These are phyloP conservation scores for Strobilomyces dryophilus DNA, from an alignment of 768 basidiomycete genomes.

Conservation along the genomic window DNA sequence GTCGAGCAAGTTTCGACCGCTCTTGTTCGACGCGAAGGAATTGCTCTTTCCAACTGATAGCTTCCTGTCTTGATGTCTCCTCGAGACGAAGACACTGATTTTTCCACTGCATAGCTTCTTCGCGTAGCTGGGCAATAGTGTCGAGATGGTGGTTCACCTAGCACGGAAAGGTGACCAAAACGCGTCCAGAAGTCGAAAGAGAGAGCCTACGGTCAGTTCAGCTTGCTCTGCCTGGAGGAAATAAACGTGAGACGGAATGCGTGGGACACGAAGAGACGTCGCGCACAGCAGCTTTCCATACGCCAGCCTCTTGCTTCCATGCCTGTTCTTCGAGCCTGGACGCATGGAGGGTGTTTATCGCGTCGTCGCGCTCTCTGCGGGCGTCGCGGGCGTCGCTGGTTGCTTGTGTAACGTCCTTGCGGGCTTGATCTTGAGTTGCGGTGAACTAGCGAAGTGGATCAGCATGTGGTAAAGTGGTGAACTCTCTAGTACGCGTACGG, in stretches of 20 bases:
- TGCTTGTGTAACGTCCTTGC: slow-evolving; percentile 48
- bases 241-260: slow-evolving; percentile 6
- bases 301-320: slow-evolving; percentile 42
- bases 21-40: slow-evolving; percentile 73
- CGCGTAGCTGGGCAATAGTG: slow-evolving; percentile 55
- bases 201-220: slow-evolving; percentile 46
- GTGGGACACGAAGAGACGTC: slow-evolving; percentile 3
- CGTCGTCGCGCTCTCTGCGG: slow-evolving; percentile 47
- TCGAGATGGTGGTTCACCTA: slow-evolving; percentile 59
- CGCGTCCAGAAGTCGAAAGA: background rate
- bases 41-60: slow-evolving; percentile 76
- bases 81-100: slow-evolving; percentile 52
- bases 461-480: background rate
- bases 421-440: slow-evolving; percentile 52
- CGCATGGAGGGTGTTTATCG: slow-evolving; percentile 42
- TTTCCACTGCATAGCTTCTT: slow-evolving; percentile 70
- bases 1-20: slow-evolving; percentile 51
- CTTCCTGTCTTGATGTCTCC: slow-evolving; percentile 43
- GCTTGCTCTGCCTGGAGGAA: slow-evolving; percentile 46
- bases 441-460: slow-evolving; percentile 39
- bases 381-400: slow-evolving; percentile 44
- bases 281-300: slow-evolving; percentile 49
- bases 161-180: background rate
- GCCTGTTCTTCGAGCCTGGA: slow-evolving; percentile 43
- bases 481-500: slow-evolving; percentile 29